A percentile compares a stretch with the other conserved stretches of the same genome.
phyloP scores from a whole-genome alignment of 2,329 filamentous ascomycete genomes.

The Macroventuria anomochaeta region DNA sequence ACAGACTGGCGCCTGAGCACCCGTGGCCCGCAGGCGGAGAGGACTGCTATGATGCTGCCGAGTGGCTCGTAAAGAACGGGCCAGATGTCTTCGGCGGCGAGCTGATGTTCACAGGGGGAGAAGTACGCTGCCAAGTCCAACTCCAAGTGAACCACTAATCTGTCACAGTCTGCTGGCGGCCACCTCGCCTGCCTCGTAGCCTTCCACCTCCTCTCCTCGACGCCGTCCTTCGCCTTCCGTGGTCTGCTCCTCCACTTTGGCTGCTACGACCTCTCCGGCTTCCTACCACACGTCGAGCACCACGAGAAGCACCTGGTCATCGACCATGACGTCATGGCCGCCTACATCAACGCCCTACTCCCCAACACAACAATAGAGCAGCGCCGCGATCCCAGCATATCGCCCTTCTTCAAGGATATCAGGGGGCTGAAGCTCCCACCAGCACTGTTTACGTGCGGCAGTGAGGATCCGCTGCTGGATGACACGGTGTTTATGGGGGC shows the following conservation, averaged over 20 bases:
- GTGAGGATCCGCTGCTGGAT: slow-evolving; percentile 61
- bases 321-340: slow-evolving; percentile 54
- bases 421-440: slow-evolving; percentile 54
- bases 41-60: slow-evolving; percentile 64
- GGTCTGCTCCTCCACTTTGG: slow-evolving; percentile 63
- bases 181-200: slow-evolving; percentile 57
- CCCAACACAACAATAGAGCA: slow-evolving; percentile 52
- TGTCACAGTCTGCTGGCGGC: slow-evolving; percentile 56
- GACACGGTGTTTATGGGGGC: slow-evolving; percentile 61
- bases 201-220: slow-evolving; percentile 54
- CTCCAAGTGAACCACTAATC: background rate
- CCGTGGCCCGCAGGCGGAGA: slow-evolving; percentile 62
- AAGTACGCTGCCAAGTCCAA: slow-evolving; percentile 30
- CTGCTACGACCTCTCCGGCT: slow-evolving; percentile 56
- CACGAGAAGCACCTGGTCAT: slow-evolving; percentile 54
- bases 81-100: slow-evolving; percentile 52
- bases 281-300: slow-evolving; percentile 51
- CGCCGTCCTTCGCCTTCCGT: slow-evolving; percentile 51
- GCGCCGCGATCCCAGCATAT: slow-evolving; percentile 55
- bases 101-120: slow-evolving; percentile 51
- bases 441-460: slow-evolving; percentile 62
- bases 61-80: slow-evolving; percentile 60
- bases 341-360: slow-evolving; percentile 56
- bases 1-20: slow-evolving; percentile 66
- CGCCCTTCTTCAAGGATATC: slow-evolving; percentile 58